Base-by-base conservation (phyloP, 345 rosid species). In the Eucalyptus microcorys region DNA sequence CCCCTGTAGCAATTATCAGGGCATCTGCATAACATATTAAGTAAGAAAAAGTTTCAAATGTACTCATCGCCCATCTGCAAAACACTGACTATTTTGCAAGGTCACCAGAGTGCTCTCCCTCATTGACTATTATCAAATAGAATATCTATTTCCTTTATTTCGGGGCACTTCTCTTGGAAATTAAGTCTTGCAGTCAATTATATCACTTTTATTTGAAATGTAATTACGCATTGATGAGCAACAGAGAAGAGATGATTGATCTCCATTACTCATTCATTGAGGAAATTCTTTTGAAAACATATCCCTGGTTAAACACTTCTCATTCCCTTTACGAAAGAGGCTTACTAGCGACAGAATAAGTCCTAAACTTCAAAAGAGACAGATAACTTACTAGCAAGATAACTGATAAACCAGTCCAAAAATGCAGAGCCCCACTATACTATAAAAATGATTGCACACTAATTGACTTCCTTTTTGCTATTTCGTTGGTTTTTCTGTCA, bases 1-100 rank as follows among this genome's bases (percentile, higher is more conserved):
- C 96, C 86, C 90, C 92, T 68, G 92, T 76, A 89, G 93, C 95
- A 87, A 95, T 87, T 48, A 93, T 93, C 50, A 88, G 89, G 84
- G 95, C 91, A 93, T 91, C 98, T 94, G 64, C 64, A 57, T 57
- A 57, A 57, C 64, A 57, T 57, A 57, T 4, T 55, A 5, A 21
- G 12, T 55, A 55, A 55, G 61, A 55, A 55, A 4, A 55, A 55
- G 3, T 55, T 22, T 55, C 5, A 9, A 55, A 9, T 22, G 1
- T 55, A 55, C 27, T 55, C 61, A 9, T 24, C 30, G 4, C 66
- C 66, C 66, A 5, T 59, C 66, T 59, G 66, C 66, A 59, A 10
- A 59, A 3, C 3, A 59, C 7, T 55, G 61, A 19, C 61, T 11
- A 6, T 5, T 2, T 10, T 5, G 64, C 27, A 12, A 10, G n/a